Percentiles rank a stretch among this genome's conserved stretches.
phyloP scores from a whole-genome alignment of 1,284 basidiomycete species.

The Hymenochaete sp. region DNA sequence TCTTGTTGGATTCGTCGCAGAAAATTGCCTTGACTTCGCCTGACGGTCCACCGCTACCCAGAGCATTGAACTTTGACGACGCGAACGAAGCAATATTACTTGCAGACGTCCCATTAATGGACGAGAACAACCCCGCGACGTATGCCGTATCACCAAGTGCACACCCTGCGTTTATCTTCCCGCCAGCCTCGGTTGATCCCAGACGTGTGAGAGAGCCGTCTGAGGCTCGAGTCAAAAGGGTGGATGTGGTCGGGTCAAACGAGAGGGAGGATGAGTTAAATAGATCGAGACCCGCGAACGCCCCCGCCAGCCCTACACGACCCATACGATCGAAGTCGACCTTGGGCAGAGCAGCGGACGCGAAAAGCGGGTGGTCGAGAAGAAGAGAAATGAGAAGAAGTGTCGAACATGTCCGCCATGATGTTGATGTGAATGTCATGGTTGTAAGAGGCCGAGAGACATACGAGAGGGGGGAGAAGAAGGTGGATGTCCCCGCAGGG shows the following conservation, averaged over 20 bases:
- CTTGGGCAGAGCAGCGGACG: conserved; percentile 56
- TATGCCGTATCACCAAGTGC: conserved; percentile 56
- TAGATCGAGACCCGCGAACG: conserved; percentile 78
- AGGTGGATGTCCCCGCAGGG: conserved; percentile 14
- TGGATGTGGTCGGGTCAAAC: conserved; percentile 61
- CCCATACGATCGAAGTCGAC: conserved; percentile 92
- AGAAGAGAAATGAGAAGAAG: conserved; percentile 20
- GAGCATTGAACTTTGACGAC: conserved; percentile 49
- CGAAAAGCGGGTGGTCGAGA: conserved; percentile 29
- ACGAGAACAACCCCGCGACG: conserved; percentile 69
- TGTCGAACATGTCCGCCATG: conserved; percentile 17
- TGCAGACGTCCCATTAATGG: conserved; percentile 47
- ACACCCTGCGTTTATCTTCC: conserved; percentile 59
- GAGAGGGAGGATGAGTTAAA: conserved; percentile 48
- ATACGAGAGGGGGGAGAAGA: conserved; percentile 12
- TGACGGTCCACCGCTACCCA: conserved; percentile 56
- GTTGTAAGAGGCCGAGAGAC: conserved; percentile 14
- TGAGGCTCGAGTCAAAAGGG: conserved; percentile 57
- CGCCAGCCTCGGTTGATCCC: conserved; percentile 64
- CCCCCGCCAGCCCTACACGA: conserved; percentile 75
- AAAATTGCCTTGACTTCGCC: conserved; percentile 71
- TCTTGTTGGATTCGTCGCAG: conserved; percentile 66
- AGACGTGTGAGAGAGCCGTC: conserved; percentile 56
- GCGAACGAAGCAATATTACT: conserved; percentile 70
- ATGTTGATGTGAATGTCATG: conserved; percentile 18